Base-by-base conservation (phyloP, 2,329 filamentous ascomycete genomes). In the Penicillium sp. region DNA sequence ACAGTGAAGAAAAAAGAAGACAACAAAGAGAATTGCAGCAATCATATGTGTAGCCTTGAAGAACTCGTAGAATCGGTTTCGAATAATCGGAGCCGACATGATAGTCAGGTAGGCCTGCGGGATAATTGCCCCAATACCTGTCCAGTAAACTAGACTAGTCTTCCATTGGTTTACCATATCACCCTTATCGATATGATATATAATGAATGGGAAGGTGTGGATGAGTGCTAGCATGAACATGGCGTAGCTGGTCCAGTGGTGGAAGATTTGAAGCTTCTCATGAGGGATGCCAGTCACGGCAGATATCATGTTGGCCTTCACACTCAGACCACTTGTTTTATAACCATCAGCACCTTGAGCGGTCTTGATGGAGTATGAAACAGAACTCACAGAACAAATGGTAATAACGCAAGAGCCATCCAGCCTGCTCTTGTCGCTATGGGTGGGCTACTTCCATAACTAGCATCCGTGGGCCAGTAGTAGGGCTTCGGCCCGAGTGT, bases 1-100 rank as follows among this genome's bases (percentile, higher is more conserved):
- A 70, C 84, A 86, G 72, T 87, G 85, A 53, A 85, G 76, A 72
- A 87, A 87, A 69, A 87, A 82, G 65, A 85, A 84, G 4, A 86
- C 46, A 13, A 86, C 72, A 64, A 87, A 87, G 1, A 85, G 65
- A 6, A 83, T 62, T 0, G 81, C 83, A 1, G 80, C 78, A 10
- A 83, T 46, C 53, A 83, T 79, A 66, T 87, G 85, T 0, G 82
- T 80, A 0, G 76, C 78, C 63, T 87, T 87, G 80, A 87, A 87
- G 66, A 84, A 83, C 61, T 87, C 85, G 68, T 87, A 87, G 60
- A 75, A 81, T 1, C 80, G 75, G 53, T 82, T 81, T 2, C 84
- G 76, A 46, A 87, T 79, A 19, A 73, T 77, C 16, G 79, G 78
- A 33, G 84, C 70, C 0, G 84, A 87, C 68, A 83, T 79, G 56